Conservation (phyloP, 2,329 filamentous ascomycete species). For the Fusarium temperatum region DNA sequence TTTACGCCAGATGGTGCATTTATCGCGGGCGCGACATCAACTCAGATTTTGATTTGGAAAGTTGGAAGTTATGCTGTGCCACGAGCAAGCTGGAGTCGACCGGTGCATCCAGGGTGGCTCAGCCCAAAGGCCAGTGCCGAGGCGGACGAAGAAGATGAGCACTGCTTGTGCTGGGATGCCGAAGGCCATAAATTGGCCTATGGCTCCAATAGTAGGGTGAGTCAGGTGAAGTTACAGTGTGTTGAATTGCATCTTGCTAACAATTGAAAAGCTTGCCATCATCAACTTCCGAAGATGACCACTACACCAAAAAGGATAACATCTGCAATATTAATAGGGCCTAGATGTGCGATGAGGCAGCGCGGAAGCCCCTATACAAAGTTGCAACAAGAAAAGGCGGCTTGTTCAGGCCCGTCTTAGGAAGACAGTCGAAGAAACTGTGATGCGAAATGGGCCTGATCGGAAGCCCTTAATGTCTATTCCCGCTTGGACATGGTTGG, state of each 20-base stretch:
- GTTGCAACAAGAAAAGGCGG: background rate
- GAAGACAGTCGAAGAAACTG: slow-evolving; percentile 6
- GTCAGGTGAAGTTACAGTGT: slow-evolving; percentile 43
- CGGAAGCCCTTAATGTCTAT: slow-evolving; percentile 31
- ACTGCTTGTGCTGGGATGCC: slow-evolving; percentile 70
- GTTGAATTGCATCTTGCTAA: slow-evolving; percentile 10
- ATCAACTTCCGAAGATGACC: slow-evolving; percentile 58
- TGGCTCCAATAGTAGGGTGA: slow-evolving; percentile 69
- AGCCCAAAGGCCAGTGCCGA: slow-evolving; percentile 64
- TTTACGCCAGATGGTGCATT: slow-evolving; percentile 72
- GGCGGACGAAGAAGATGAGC: slow-evolving; percentile 67
- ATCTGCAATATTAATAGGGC: background rate
- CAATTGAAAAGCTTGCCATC: slow-evolving; percentile 54
- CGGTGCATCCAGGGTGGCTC: slow-evolving; percentile 65
- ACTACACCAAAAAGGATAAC: background rate
- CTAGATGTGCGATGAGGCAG: background rate
- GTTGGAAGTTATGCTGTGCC: slow-evolving; percentile 67
- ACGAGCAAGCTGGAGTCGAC: slow-evolving; percentile 67
- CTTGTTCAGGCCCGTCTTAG: background rate
- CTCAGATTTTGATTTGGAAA: slow-evolving; percentile 71
- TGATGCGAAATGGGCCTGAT: slow-evolving; percentile 4
- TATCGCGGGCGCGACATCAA: slow-evolving; percentile 68
- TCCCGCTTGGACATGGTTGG: slow-evolving; percentile 15
- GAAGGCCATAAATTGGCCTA: slow-evolving; percentile 70
- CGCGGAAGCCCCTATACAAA: background rate